Conservation (phyloP, 139 green algal species). For the Haematococcus lacustris region DNA sequence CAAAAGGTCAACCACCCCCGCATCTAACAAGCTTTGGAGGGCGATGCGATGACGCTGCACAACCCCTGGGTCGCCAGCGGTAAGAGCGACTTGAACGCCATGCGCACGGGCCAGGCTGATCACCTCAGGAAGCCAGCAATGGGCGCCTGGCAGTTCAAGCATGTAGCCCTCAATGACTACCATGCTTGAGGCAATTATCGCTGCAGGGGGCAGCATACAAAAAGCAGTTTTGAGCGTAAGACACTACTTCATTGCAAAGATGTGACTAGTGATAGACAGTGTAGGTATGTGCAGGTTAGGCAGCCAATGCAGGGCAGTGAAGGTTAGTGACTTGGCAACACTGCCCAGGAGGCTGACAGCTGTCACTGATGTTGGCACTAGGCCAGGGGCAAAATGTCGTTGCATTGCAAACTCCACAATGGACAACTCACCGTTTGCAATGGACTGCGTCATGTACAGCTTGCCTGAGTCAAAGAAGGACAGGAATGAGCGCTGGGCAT, state of each 20-base stretch:
- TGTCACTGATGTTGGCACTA: no score
- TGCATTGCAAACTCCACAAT: no score
- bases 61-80: slow-evolving; percentile 73
- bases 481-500: slow-evolving; percentile 88
- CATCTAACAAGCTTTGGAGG: slow-evolving; percentile 43
- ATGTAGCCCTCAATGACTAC: slow-evolving; percentile 75
- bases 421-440: no score
- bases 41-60: slow-evolving; percentile 54
- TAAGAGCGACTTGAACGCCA: slow-evolving; percentile 63
- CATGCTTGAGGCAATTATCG: slow-evolving; percentile 41
- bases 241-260: no score
- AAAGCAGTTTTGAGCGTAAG: no score
- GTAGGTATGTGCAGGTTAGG: no score
- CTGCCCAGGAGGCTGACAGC: no score
- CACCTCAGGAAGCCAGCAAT: slow-evolving; percentile 7
- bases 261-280: no score
- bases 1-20: slow-evolving; percentile 63
- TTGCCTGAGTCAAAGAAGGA: slow-evolving; percentile 53
- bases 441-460: slow-evolving; percentile 26
- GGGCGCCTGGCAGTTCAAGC: slow-evolving; percentile 13
- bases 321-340: no score
- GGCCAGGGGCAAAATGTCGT: no score
- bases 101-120: slow-evolving; percentile 21
- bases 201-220: no score
- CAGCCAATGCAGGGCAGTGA: no score